Base-by-base conservation (phyloP, 2,329 filamentous ascomycete genomes). In the Stagonosporopsis vannaccii region DNA sequence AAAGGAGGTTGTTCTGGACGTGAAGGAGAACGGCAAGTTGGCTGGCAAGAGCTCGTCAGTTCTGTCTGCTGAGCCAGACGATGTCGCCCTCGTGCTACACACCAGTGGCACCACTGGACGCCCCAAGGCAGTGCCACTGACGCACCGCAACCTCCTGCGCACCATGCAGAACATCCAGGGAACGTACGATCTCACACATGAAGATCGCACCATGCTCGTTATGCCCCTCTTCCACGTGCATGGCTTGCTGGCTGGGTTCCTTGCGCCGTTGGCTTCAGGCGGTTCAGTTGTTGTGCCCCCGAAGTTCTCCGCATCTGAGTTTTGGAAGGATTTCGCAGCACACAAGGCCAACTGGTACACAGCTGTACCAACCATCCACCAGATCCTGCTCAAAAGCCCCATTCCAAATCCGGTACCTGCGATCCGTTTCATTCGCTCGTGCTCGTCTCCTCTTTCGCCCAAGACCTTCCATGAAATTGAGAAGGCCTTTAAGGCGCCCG, bases 201-300 rank as follows among this genome's bases (percentile, higher is more conserved):
- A 82, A 48, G 91, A 96, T 75, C 86, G 91, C 42, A 94, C 91
- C 25, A 88, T 92, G 84, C 84, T 96, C 15, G 91, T 96, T 58
- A 96, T 96, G 91, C 91, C 91, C 17, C 83, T 96, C 2, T 96
- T 96, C 82, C 91, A 96, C 77, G 91, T 96, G 44, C 91, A 95
- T 72, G 92, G 92, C n/a, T 83, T 96, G 2, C 82, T 96, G 13
- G 92, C 91, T 58, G 91, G 86, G 19, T 90, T 96, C 66, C 83
- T 96, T 4, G 90, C 90, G 1, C 90, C 91, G 1, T 82, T 96
- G 11, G 82, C 84, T 63, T 89, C 89, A 2, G 89, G 89, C 26
- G 90, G 91, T 51, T 93, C 90, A 6, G 89, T 92, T 58, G 82
- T 96, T 54, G 89, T 96, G 5, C 91, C 91, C 2, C 69, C 82